Evolutionary conservation across 192 early-diverging fungal genomes (phyloP).

Genomic region (Rhizophlyctis rosea): DNA sequence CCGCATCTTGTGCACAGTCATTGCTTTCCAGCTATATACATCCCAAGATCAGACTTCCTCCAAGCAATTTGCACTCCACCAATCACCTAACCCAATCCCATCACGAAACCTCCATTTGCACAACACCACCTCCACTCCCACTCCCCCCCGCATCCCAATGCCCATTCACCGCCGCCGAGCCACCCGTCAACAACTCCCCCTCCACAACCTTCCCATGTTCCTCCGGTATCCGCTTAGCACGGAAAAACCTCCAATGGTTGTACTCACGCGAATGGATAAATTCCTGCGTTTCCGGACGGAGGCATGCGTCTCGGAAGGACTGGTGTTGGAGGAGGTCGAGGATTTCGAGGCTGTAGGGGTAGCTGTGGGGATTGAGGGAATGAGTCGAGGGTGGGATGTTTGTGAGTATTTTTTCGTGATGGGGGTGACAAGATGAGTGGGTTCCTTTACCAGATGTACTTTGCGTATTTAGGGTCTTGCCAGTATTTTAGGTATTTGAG

Average conservation of each 20-base stretch:
- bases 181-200: neutral
- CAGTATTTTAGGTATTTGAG: slow-evolving; percentile 90
- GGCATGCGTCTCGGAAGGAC: slow-evolving; percentile 74
- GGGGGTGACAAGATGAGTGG: neutral
- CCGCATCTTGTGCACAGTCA: too few species aligned
- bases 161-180: too few species aligned
- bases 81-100: too few species aligned
- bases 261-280: slow-evolving; percentile 78
- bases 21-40: too few species aligned
- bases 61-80: too few species aligned
- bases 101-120: too few species aligned
- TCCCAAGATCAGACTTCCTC: too few species aligned
- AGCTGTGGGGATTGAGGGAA: slow-evolving; percentile 43
- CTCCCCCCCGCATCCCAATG: too few species aligned
- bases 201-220: neutral
- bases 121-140: too few species aligned
- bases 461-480: slow-evolving; percentile 84
- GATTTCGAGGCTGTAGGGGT: slow-evolving; percentile 84
- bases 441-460: slow-evolving; percentile 70
- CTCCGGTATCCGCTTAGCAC: slow-evolving; percentile 2
- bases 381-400: neutral
- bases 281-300: slow-evolving; percentile 64
- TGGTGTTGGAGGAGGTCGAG: slow-evolving; percentile 81
- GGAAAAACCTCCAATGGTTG: slow-evolving; percentile 69
- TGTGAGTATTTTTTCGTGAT: neutral